Percentiles rank a stretch among this genome's conserved stretches.
Evolutionary conservation across 768 basidiomycete species (phyloP).

Genomic region (Suillus americanus): DNA sequence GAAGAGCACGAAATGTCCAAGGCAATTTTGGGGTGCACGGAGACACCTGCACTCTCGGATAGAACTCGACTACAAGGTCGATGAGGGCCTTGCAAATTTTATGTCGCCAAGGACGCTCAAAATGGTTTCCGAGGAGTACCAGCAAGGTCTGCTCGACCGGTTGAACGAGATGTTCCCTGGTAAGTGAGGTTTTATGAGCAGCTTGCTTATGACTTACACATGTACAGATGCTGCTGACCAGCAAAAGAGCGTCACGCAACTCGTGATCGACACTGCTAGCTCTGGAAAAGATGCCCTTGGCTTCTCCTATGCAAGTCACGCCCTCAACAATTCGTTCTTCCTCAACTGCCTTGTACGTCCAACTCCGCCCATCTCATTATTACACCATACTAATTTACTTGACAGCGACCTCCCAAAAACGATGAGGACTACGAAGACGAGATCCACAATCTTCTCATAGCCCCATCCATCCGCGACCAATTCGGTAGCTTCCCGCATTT

Average conservation of each 20-base stretch:
- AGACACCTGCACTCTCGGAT: constrained; percentile 49
- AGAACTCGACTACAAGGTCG: constrained; percentile 61
- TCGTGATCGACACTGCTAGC: constrained; percentile 65
- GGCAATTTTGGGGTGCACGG: constrained; percentile 24
- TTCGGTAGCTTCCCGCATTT: constrained; percentile 68
- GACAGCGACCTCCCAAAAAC: constrained; percentile 35
- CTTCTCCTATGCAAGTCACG: constrained; percentile 90
- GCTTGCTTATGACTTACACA: not conserved
- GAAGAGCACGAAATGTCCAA: constrained; percentile 12
- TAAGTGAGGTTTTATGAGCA: constrained; percentile 33
- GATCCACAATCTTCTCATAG: constrained; percentile 18
- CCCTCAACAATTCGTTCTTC: constrained; percentile 96
- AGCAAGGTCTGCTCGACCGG: constrained; percentile 76
- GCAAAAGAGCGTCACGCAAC: constrained; percentile 62
- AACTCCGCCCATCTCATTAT: not conserved
- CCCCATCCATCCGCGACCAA: constrained; percentile 31
- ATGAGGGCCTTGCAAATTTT: constrained; percentile 77
- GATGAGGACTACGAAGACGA: constrained; percentile 18
- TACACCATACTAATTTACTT: constrained; percentile 1
- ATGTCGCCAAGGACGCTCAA: constrained; percentile 71
- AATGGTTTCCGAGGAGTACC: constrained; percentile 78
- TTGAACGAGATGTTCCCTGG: constrained; percentile 75
- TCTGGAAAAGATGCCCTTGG: constrained; percentile 60
- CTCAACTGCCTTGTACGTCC: constrained; percentile 76
- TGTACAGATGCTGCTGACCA: constrained; percentile 53